phyloP scores from a whole-genome alignment of 306 rosid species.

The Castanopsis chinensis region DNA sequence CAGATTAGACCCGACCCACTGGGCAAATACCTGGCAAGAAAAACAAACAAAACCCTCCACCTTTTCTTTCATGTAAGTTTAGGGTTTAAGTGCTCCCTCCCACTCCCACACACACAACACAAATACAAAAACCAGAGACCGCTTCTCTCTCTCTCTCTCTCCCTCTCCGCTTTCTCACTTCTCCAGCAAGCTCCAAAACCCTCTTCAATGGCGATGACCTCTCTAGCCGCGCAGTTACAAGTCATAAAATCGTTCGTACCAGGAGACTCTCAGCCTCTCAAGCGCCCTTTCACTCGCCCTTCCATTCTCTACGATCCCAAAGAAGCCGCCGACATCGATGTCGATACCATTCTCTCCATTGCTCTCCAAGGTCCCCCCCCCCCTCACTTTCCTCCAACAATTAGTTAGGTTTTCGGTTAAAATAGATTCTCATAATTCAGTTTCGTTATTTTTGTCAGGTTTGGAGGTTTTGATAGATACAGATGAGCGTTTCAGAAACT shows the following conservation, averaged over 20 bases:
- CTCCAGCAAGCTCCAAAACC: neutral
- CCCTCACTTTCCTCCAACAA: too few relatives aligned
- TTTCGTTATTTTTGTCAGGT: conserved; percentile 47
- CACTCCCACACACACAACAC: neutral
- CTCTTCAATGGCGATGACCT: conserved; percentile 20
- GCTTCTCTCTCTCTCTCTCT: neutral
- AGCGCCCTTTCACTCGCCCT: conserved; percentile 79
- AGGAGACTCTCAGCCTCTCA: conserved; percentile 49
- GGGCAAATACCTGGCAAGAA: neutral
- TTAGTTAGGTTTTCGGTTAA: too few relatives aligned
- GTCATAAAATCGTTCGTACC: conserved; percentile 48
- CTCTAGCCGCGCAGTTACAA: conserved; percentile 66
- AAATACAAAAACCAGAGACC: neutral
- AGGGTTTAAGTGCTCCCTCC: neutral
- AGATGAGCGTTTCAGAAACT: conserved; percentile 64
- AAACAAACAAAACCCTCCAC: neutral
- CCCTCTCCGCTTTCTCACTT: neutral
- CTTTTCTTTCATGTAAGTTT: neutral
- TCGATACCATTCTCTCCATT: conserved; percentile 49
- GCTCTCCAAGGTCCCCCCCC: conserved; percentile 53
- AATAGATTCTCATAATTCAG: neutral
- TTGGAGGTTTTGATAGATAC: conserved; percentile 60
- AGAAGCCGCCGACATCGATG: conserved; percentile 72
- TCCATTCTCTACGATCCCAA: conserved; percentile 74
- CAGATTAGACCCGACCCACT: too few relatives aligned